A percentile compares a stretch with the other conserved stretches of the same genome.
Conservation (phyloP, 148 eudicot species). For the Fallopia convolvulus region DNA sequence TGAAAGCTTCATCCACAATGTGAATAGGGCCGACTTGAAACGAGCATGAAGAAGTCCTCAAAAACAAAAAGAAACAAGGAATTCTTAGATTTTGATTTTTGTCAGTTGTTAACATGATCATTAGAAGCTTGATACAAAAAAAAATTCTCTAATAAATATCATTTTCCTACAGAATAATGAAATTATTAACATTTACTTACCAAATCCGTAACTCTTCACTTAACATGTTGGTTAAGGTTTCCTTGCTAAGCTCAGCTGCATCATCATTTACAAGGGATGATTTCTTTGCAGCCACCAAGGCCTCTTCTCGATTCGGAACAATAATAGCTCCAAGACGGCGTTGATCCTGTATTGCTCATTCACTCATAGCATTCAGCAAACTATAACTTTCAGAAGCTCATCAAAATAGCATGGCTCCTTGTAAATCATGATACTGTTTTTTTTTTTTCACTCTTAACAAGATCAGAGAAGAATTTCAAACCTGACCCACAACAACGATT, state of each 20-base stretch:
- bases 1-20: constrained; percentile 76
- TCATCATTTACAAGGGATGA: constrained; percentile 34
- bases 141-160: not conserved
- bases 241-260: constrained; percentile 43
- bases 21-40: constrained; percentile 79
- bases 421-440: too few species aligned
- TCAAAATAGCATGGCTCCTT: too few species aligned
- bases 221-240: constrained; percentile 39
- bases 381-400: not conserved
- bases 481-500: constrained; percentile 92
- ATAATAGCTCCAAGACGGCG: constrained; percentile 90
- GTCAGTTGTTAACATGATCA: too few species aligned
- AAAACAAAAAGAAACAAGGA: not conserved
- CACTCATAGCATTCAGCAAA: not conserved
- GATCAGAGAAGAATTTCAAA: constrained; percentile 14
- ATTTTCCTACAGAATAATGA: not conserved
- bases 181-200: constrained; percentile 23
- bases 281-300: constrained; percentile 40
- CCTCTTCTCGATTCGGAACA: constrained; percentile 85
- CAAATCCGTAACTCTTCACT: constrained; percentile 57
- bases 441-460: not conserved
- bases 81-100: not conserved
- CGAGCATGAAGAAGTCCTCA: constrained; percentile 78
- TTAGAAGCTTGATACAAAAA: not conserved
- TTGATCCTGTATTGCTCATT: constrained; percentile 45